phyloP scores from a whole-genome alignment of 2,329 filamentous ascomycete genomes.

The Microcyclospora tardicrescens region DNA sequence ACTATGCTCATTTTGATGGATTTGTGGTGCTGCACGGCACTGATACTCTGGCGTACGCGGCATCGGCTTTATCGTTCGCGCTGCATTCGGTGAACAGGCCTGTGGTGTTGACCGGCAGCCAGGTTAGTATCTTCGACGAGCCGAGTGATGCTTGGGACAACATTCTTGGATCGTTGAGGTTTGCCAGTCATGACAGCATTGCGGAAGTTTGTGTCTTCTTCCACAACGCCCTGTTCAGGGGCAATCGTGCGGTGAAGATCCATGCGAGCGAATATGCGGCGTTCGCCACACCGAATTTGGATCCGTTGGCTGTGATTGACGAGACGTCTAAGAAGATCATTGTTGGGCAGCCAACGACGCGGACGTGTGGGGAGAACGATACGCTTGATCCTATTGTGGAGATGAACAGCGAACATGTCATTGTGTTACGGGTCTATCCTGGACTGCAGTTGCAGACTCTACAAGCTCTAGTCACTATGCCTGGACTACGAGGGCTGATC shows the following conservation, averaged over 20 bases:
- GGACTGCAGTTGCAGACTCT: slow-evolving; percentile 86
- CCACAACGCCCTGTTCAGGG: slow-evolving; percentile 78
- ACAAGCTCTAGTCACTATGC: slow-evolving; percentile 63
- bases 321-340: slow-evolving; percentile 33
- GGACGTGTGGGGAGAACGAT: neutral
- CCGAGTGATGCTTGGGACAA: slow-evolving; percentile 90
- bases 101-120: slow-evolving; percentile 61
- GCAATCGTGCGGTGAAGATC: slow-evolving; percentile 78
- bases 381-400: slow-evolving; percentile 25
- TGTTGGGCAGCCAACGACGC: neutral
- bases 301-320: slow-evolving; percentile 61
- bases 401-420: slow-evolving; percentile 71
- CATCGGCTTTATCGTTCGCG: slow-evolving; percentile 87
- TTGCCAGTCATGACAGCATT: slow-evolving; percentile 84
- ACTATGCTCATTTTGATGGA: slow-evolving; percentile 72
- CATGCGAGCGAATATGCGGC: slow-evolving; percentile 77
- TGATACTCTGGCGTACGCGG: slow-evolving; percentile 61
- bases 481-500: slow-evolving; percentile 68
- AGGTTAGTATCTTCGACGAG: slow-evolving; percentile 74
- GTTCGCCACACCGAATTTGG: slow-evolving; percentile 77
- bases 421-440: slow-evolving; percentile 79
- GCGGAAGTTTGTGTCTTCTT: slow-evolving; percentile 92
- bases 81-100: slow-evolving; percentile 71
- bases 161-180: slow-evolving; percentile 72
- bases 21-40: slow-evolving; percentile 53